A percentile compares a stretch with the other conserved stretches of the same genome.
Evolutionary conservation across 345 rosid genomes (phyloP).

Genomic region (Populus deltoides): DNA sequence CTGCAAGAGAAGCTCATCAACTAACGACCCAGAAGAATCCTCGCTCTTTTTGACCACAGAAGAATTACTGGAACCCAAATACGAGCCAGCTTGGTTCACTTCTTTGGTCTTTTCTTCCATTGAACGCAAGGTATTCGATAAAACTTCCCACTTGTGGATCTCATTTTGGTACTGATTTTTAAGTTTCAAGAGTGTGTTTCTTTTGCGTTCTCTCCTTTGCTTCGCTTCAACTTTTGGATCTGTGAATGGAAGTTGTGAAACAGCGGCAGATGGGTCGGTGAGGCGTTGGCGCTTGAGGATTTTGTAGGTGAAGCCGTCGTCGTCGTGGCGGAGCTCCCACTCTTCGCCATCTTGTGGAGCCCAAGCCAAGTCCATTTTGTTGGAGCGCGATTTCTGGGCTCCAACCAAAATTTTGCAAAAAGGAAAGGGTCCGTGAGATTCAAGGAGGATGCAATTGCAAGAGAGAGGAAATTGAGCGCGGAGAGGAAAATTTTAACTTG

Average conservation of each 20-base stretch:
- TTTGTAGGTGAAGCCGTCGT: constrained; percentile 70
- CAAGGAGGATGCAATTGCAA: no score
- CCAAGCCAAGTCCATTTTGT: background rate
- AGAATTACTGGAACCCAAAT: constrained; percentile 10
- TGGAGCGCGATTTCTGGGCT: background rate
- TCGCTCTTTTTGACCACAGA: constrained; percentile 3
- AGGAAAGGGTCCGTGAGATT: no score
- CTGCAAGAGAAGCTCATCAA: constrained; percentile 59
- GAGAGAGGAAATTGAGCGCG: no score
- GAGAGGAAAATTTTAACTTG: no score
- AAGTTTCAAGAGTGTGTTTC: constrained; percentile 45
- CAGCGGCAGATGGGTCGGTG: constrained; percentile 16
- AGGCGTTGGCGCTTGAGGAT: constrained; percentile 50
- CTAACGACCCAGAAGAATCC: constrained; percentile 24
- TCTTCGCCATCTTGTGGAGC: constrained; percentile 27
- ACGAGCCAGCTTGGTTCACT: constrained; percentile 9
- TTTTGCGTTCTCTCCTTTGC: constrained; percentile 44
- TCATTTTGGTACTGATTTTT: constrained; percentile 54
- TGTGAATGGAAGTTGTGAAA: constrained; percentile 19
- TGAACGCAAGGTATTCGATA: constrained; percentile 51
- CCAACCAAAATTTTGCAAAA: background rate
- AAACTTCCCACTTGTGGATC: constrained; percentile 58
- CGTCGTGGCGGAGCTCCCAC: constrained; percentile 75
- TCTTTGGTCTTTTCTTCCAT: constrained; percentile 41
- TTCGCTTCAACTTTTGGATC: constrained; percentile 45